phyloP scores from a whole-genome alignment of 2,329 filamentous ascomycete species.

The Tricladium varicosporioides region DNA sequence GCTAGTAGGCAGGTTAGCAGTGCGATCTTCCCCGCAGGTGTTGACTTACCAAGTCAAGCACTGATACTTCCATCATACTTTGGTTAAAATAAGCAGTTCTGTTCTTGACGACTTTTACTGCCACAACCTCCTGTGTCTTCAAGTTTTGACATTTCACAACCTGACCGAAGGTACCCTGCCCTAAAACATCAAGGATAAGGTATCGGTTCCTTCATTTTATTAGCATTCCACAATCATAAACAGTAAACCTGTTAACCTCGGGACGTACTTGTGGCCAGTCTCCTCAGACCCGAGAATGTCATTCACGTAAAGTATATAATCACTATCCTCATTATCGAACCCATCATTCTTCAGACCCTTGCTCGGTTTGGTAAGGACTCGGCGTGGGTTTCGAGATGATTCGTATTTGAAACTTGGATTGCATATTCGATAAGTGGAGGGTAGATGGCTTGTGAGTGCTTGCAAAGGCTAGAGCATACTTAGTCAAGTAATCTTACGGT shows the following conservation, averaged over 20 bases:
- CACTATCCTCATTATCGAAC: slow-evolving; percentile 98
- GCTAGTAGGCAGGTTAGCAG: slow-evolving; percentile 46
- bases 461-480: slow-evolving; percentile 70
- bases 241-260: slow-evolving; percentile 24
- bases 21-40: background rate
- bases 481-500: slow-evolving; percentile 18
- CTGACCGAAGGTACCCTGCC: slow-evolving; percentile 96
- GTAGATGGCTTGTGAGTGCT: slow-evolving; percentile 89
- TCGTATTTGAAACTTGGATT: slow-evolving; percentile 99
- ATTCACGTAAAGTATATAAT: slow-evolving; percentile 99
- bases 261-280: slow-evolving; percentile 85
- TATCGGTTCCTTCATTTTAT: slow-evolving; percentile 73
- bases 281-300: slow-evolving; percentile 98
- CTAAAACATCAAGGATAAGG: slow-evolving; percentile 92
- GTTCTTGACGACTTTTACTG: slow-evolving; percentile 99
- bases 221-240: slow-evolving; percentile 26
- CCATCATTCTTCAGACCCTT: slow-evolving; percentile 98
- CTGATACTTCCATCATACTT: slow-evolving; percentile 99
- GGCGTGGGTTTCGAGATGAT: slow-evolving; percentile 90
- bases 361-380: slow-evolving; percentile 96
- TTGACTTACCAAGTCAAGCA: slow-evolving; percentile 77
- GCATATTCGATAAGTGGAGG: slow-evolving; percentile 96
- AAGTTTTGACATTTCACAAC: slow-evolving; percentile 99
- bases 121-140: slow-evolving; percentile 97
- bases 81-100: slow-evolving; percentile 99